A percentile compares a stretch with the other conserved stretches of the same genome.
phyloP scores from a whole-genome alignment of 176 grass and related monocot genomes.

The Carex pumila region DNA sequence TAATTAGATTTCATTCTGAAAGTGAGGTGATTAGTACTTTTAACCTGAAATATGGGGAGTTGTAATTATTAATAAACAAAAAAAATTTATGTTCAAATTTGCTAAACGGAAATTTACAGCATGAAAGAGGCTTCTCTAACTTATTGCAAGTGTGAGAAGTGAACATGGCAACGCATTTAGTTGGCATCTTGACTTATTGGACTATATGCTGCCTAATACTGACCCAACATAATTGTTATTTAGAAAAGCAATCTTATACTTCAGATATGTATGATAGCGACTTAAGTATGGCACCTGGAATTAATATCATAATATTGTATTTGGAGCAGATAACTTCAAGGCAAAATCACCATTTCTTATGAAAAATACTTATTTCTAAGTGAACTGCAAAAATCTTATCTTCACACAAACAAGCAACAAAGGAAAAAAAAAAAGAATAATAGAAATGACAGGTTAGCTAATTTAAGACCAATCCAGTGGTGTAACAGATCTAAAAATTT shows the following conservation, averaged over 20 bases:
- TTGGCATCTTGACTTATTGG: background rate
- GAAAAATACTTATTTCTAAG: background rate
- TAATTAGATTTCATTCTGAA: background rate
- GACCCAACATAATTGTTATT: background rate
- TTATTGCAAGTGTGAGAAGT: background rate
- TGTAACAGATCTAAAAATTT: background rate
- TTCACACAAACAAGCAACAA: background rate
- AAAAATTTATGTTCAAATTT: background rate
- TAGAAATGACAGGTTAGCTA: background rate
- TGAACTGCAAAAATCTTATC: background rate
- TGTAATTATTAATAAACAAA: background rate
- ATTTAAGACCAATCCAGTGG: background rate
- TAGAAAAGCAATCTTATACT: constrained; percentile 2
- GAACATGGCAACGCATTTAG: background rate
- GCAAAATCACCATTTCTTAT: background rate
- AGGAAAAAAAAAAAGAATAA: background rate
- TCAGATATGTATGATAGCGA: background rate
- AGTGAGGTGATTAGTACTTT: background rate
- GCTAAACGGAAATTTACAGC: background rate
- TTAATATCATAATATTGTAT: background rate
- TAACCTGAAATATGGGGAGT: background rate
- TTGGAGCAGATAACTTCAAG: background rate
- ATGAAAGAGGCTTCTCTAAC: background rate
- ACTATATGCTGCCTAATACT: background rate
- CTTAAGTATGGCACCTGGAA: background rate